phyloP scores from a whole-genome alignment of 73 alveolate species.

The Tetrahymena elliotti region DNA sequence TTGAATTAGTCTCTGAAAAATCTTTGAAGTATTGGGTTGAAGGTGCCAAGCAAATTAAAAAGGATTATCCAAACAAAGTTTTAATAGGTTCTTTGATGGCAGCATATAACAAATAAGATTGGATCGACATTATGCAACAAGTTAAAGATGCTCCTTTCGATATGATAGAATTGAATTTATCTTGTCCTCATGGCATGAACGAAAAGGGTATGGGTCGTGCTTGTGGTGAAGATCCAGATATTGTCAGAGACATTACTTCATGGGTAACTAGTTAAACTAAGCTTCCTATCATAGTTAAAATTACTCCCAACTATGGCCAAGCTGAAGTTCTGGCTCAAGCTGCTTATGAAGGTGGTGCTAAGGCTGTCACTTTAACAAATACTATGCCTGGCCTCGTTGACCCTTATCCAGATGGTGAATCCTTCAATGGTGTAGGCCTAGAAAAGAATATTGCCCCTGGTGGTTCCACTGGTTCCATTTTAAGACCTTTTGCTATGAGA shows the following conservation, averaged over 20 bases:
- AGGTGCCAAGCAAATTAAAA: constrained; percentile 54
- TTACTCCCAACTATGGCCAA: constrained; percentile 36
- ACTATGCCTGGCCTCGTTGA: constrained; percentile 51
- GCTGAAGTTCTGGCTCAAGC: constrained; percentile 35
- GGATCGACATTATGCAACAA: constrained; percentile 41
- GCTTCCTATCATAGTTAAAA: constrained; percentile 36
- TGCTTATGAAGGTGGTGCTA: constrained; percentile 50
- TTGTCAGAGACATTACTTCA: constrained; percentile 34
- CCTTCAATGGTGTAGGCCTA: constrained; percentile 38
- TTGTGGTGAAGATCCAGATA: constrained; percentile 52
- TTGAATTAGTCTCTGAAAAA: constrained; percentile 50
- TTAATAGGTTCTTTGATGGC: constrained; percentile 54
- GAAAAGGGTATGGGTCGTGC: constrained; percentile 69
- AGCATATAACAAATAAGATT: constrained; percentile 38
- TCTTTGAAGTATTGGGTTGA: constrained; percentile 54
- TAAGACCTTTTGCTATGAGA: constrained; percentile 53
- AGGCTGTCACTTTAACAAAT: constrained; percentile 51
- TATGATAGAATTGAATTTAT: constrained; percentile 45
- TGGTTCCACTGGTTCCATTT: constrained; percentile 50
- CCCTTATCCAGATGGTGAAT: constrained; percentile 49
- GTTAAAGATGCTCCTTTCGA: constrained; percentile 49
- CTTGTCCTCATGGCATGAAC: constrained; percentile 68
- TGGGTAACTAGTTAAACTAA: constrained; percentile 39
- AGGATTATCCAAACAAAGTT: constrained; percentile 54
- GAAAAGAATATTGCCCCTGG: constrained; percentile 44